Conservation (phyloP, 2,329 filamentous ascomycete genomes). For the Ambrosiella xylebori region DNA sequence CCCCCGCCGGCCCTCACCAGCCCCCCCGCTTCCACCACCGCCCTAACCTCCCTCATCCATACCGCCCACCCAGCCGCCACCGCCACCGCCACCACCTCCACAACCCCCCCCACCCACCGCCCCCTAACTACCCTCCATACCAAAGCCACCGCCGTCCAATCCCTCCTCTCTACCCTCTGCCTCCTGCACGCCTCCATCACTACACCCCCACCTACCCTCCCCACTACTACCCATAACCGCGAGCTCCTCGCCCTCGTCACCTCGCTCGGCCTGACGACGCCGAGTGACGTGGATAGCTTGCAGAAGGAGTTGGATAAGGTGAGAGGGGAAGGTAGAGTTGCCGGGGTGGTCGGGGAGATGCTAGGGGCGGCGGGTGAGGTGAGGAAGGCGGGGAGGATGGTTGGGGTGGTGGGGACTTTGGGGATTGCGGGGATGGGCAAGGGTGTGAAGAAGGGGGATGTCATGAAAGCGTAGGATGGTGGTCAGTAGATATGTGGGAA, state of each 20-base stretch:
- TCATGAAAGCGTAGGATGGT: not conserved
- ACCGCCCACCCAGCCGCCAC: not conserved
- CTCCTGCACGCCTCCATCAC: conserved; percentile 61
- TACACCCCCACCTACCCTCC: conserved; percentile 48
- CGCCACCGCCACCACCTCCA: not conserved
- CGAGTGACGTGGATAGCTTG: conserved; percentile 36
- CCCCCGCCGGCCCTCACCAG: not conserved
- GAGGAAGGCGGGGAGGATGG: not conserved
- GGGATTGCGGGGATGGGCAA: not conserved
- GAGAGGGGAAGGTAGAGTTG: not conserved
- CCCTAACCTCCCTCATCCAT: not conserved
- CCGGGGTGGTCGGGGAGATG: not conserved
- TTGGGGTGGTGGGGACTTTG: not conserved
- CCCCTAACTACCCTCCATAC: conserved; percentile 54
- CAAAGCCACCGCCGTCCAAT: conserved; percentile 84
- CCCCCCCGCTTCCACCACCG: conserved; percentile 16
- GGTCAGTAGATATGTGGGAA: not conserved
- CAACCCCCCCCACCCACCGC: conserved; percentile 24
- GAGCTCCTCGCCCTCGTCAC: not conserved
- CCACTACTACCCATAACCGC: not conserved
- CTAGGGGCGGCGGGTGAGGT: not conserved
- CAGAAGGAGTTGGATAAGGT: not conserved
- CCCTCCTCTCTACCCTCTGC: conserved; percentile 63
- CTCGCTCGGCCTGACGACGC: conserved; percentile 55
- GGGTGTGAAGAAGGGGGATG: not conserved